Percentiles rank a stretch among this genome's conserved stretches.
phyloP scores from a whole-genome alignment of 192 early-diverging fungal genomes.

The Blastocladiella britannica region DNA sequence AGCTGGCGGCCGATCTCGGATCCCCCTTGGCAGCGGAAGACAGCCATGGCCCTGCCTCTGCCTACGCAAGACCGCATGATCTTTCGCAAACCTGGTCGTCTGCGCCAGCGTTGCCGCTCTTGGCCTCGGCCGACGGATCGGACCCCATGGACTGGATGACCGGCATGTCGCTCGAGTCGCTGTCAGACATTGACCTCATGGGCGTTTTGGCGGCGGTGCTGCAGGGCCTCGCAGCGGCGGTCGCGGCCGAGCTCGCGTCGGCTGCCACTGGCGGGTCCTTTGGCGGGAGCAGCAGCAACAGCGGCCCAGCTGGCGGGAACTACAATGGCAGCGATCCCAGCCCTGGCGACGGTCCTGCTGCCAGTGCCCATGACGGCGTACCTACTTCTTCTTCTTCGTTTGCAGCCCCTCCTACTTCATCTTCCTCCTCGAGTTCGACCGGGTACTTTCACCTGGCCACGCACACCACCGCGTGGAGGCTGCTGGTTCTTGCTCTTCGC shows the following conservation, averaged over 20 bases:
- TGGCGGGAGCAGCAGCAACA: not conserved
- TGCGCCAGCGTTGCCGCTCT: not conserved
- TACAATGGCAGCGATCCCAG: not conserved
- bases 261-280: not conserved
- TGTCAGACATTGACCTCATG: not conserved
- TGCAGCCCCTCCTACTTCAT: not conserved
- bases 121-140: not conserved
- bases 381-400: too few species aligned
- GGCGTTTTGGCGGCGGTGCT: not conserved
- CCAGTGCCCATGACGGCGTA: not conserved
- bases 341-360: not conserved
- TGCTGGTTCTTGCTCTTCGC: not conserved
- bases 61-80: too few species aligned
- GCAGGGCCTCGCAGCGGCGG: not conserved
- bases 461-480: not conserved
- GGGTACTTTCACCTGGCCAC: too few species aligned
- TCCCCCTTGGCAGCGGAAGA: not conserved
- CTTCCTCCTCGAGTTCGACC: not conserved
- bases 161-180: not conserved
- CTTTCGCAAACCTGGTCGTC: too few species aligned
- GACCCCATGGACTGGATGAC: not conserved
- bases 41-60: too few species aligned
- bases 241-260: not conserved
- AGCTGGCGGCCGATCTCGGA: not conserved
- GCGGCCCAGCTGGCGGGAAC: not conserved